A percentile compares a stretch with the other conserved stretches of the same genome.
Conservation (phyloP, 495 filamentous ascomycete species). For the Clavariopsis aquatica region DNA sequence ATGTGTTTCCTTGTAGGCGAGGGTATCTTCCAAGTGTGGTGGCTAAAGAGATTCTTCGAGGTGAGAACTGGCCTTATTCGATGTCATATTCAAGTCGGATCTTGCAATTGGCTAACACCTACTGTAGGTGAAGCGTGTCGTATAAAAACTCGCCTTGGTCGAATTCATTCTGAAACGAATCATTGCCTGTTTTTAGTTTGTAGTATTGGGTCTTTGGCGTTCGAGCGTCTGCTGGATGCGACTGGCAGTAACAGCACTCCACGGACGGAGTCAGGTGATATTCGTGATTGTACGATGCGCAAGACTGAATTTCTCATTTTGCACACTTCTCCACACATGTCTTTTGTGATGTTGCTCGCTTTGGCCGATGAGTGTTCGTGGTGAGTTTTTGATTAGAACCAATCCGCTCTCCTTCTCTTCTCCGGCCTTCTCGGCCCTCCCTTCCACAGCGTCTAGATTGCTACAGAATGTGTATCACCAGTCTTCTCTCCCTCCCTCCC, state of each 20-base stretch:
- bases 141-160: neutral
- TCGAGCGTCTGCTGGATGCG: neutral
- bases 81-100: neutral
- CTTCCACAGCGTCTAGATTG: no score
- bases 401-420: no score
- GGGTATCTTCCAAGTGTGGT: slow-evolving; percentile 98
- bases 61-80: slow-evolving; percentile 50
- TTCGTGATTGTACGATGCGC: neutral
- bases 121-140: slow-evolving; percentile 26
- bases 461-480: no score
- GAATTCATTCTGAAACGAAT: neutral
- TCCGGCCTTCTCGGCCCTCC: no score
- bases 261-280: neutral
- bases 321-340: no score
- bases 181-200: neutral
- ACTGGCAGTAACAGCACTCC: neutral
- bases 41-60: slow-evolving; percentile 98
- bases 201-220: slow-evolving; percentile 5
- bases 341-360: no score
- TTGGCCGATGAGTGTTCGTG: no score
- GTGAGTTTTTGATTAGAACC: no score
- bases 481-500: no score
- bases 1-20: slow-evolving; percentile 85
- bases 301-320: neutral
- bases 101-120: neutral